Conservation (phyloP, 1,139 yeast species). For the Taiozyma sp. region DNA sequence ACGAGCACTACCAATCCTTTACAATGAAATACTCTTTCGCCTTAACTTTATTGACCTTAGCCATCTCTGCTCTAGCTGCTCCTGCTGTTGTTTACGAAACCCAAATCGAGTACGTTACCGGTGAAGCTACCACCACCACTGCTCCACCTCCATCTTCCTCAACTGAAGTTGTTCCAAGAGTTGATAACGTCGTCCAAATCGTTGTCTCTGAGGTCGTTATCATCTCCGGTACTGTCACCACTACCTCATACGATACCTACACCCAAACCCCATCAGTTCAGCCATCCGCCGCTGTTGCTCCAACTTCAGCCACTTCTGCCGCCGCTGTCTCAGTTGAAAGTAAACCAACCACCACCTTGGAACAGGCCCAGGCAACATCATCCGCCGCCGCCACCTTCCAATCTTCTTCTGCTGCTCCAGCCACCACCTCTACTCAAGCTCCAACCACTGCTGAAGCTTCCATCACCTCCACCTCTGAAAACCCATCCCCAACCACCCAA, state of each 20-base stretch:
- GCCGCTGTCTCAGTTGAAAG: slow-evolving; percentile 11
- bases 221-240: slow-evolving; percentile 15
- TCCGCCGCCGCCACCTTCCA: slow-evolving; percentile 3
- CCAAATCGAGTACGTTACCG: slow-evolving; percentile 27
- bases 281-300: slow-evolving; percentile 1
- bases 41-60: slow-evolving; percentile 25
- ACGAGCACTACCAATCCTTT: neutral
- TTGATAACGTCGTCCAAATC: slow-evolving; percentile 19
- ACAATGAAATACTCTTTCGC: slow-evolving; percentile 19
- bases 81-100: slow-evolving; percentile 32
- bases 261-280: slow-evolving; percentile 13
- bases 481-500: slow-evolving; percentile 10
- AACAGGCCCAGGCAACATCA: neutral
- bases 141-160: slow-evolving; percentile 12
- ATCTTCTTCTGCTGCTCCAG: slow-evolving; percentile 2
- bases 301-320: neutral
- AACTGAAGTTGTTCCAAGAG: slow-evolving; percentile 15
- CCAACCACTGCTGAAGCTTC: slow-evolving; percentile 15
- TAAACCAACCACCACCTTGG: slow-evolving; percentile 8
- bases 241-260: slow-evolving; percentile 16
- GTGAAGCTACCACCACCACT: slow-evolving; percentile 12
- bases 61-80: slow-evolving; percentile 31
- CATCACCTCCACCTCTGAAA: slow-evolving; percentile 15
- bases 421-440: slow-evolving; percentile 11
- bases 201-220: slow-evolving; percentile 22